Conservation (phyloP, 768 basidiomycete species). For the Hydnomerulius pinastri region DNA sequence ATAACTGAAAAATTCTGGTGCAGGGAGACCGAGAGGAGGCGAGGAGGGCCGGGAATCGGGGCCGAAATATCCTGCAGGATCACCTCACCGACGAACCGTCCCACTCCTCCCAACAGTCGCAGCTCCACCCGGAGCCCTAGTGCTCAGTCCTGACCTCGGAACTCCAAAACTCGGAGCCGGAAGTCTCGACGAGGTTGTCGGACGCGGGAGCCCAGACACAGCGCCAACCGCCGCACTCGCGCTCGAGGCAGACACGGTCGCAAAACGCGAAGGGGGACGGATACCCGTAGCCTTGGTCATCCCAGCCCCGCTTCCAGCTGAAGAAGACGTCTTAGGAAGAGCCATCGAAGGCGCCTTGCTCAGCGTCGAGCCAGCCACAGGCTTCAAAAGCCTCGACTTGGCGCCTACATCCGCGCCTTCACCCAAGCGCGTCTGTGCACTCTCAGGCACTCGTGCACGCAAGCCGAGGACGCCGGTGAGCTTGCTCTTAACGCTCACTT, state of each 20-base stretch:
- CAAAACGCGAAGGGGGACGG: constrained; percentile 12
- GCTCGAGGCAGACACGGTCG: not conserved
- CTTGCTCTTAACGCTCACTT: constrained; percentile 8
- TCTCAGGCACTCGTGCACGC: not conserved
- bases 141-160: constrained; percentile 4
- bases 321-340: not conserved
- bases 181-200: constrained; percentile 4
- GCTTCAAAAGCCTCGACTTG: constrained; percentile 7
- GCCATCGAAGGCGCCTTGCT: constrained; percentile 1
- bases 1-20: too few relatives aligned
- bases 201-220: constrained; percentile 9
- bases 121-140: not conserved
- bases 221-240: not conserved
- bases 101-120: constrained; percentile 2
- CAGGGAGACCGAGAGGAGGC: too few relatives aligned
- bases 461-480: constrained; percentile 10
- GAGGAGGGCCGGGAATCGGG: too few relatives aligned
- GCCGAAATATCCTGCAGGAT: too few relatives aligned
- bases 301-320: not conserved
- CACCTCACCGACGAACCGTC: constrained; percentile 9
- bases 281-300: not conserved
- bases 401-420: not conserved
- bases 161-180: constrained; percentile 8
- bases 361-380: constrained; percentile 1
- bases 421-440: not conserved